phyloP scores from a whole-genome alignment of 129 eudicot genomes.

The Chrysanthemum makinoi region DNA sequence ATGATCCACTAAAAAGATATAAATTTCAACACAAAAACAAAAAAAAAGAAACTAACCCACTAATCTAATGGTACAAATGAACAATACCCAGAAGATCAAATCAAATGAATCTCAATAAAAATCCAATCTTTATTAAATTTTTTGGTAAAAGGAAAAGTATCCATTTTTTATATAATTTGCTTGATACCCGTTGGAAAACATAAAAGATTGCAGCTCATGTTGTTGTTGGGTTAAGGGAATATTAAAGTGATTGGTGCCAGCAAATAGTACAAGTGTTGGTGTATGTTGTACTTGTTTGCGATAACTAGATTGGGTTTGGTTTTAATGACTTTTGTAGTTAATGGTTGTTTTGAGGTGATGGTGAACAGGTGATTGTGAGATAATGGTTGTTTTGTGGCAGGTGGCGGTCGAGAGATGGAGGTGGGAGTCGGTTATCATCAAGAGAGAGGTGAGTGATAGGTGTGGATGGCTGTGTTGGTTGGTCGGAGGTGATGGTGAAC shows the following conservation, averaged over 20 bases:
- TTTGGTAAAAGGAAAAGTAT: conserved; percentile 61
- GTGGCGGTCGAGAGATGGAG: no score
- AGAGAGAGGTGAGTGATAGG: no score
- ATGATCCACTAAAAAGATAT: conserved; percentile 22
- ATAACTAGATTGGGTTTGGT: conserved; percentile 14
- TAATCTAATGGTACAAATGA: conserved; percentile 31
- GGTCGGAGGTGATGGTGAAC: no score
- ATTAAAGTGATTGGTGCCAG: conserved; percentile 42
- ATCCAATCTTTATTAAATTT: conserved; percentile 39
- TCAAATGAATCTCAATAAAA: conserved; percentile 41
- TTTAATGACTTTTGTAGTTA: conserved; percentile 28
- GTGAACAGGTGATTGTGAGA: no score
- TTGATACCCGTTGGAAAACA: conserved; percentile 54
- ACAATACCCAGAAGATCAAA: conserved; percentile 42
- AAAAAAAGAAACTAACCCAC: conserved; percentile 36
- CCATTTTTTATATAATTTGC: conserved; percentile 27
- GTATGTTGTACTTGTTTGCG: conserved; percentile 9
- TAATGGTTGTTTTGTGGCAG: no score
- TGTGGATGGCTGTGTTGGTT: no score
- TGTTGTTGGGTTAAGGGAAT: conserved; percentile 40
- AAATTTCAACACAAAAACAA: conserved; percentile 38
- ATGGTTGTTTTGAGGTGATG: no score
- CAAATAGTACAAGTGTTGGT: conserved; percentile 23
- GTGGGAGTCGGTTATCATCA: no score
- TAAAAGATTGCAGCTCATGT: conserved; percentile 50